Base-by-base conservation (phyloP, 2,329 filamentous ascomycete species). In the Penicillium polonicum region DNA sequence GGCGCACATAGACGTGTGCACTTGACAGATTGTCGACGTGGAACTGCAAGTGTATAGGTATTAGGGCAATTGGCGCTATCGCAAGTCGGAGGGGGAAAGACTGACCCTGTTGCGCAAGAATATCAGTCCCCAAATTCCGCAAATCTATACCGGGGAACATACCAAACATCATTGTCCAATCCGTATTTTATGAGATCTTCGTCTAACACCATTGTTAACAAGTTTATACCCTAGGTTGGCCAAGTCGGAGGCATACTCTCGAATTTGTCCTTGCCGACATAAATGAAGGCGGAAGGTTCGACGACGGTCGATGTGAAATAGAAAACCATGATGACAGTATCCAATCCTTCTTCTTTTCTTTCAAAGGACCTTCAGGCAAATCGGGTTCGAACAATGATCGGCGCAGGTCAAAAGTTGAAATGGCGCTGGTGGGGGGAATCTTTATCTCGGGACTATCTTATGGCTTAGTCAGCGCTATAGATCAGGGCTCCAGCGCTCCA, bases 181-280 rank as follows among this genome's bases (percentile, higher is more conserved):
- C 94, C 94, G 75, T 90, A 89, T 70, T 93, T 42, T 39, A 99
- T 97, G 68, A 97, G 79, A 67, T 96, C 92, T 82, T 97, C 94
- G 79, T 97, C 93, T 97, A 45, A 50, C 35, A 39, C 36, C 25
- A 33, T 36, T 25, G 48, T 51, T 52, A 57, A 36, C 49, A 54
- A 29, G n/a, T 19, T 36, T 4, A 33, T 35, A 42, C n/a, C 50
- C 27, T 21, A 25, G 46, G 38, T 29, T 41, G 48, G 49, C 48
- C 36, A 43, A 53, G 33, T 63, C 36, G 48, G 36, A 44, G 49
- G 65, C 88, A 71, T 82, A 97, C 94, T 99, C 81, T 99, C 94
- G 68, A 94, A 92, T 79, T 99, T 99, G 82, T 99, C 94, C 78
- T 97, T 99, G 76, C 94, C 94, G 59, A 97, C 91, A 74, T 99